Percentiles rank a stretch among this genome's conserved stretches.
phyloP scores from a whole-genome alignment of 2,329 filamentous ascomycete species.

The Clathrospora elynae region DNA sequence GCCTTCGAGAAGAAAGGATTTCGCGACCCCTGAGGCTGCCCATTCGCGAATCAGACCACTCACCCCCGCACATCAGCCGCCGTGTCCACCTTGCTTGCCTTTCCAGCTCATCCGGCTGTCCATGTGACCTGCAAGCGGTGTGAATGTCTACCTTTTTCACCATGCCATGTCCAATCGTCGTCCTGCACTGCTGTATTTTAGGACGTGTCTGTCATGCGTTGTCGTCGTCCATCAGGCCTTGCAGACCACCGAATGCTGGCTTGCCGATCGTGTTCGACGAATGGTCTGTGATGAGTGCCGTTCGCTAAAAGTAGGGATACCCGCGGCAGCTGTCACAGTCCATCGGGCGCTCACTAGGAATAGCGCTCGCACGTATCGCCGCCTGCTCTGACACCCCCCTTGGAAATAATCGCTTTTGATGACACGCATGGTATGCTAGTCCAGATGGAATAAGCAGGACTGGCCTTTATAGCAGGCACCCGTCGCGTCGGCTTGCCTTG shows the following conservation, averaged over 20 bases:
- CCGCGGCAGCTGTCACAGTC: constrained; percentile 7
- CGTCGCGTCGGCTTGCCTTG: not conserved
- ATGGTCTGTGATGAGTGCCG: constrained; percentile 4
- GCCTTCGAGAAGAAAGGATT: constrained; percentile 38
- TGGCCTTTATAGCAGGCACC: too few species aligned
- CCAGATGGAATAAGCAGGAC: constrained; percentile 5
- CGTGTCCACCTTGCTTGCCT: constrained; percentile 11
- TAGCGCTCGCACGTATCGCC: constrained; percentile 32
- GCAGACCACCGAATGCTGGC: not conserved
- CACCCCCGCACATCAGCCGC: constrained; percentile 28
- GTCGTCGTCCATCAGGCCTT: constrained; percentile 4
- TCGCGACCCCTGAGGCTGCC: constrained; percentile 28
- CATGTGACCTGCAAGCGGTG: constrained; percentile 45
- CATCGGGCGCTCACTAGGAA: constrained; percentile 20
- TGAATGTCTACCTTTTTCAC: constrained; percentile 25
- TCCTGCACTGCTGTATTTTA: constrained; percentile 12
- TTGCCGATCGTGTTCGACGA: too few species aligned
- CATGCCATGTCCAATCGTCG: constrained; percentile 25
- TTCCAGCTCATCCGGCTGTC: constrained; percentile 19
- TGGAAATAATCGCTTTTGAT: constrained; percentile 26
- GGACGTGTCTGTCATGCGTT: constrained; percentile 7
- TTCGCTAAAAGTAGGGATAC: constrained; percentile 16
- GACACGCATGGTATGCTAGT: constrained; percentile 33
- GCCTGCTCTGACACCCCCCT: constrained; percentile 24
- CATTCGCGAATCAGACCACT: constrained; percentile 34